A percentile compares a stretch with the other conserved stretches of the same genome.
Evolutionary conservation across 148 eudicot species (phyloP).

Genomic region (Vaccinium vitisidaea): DNA sequence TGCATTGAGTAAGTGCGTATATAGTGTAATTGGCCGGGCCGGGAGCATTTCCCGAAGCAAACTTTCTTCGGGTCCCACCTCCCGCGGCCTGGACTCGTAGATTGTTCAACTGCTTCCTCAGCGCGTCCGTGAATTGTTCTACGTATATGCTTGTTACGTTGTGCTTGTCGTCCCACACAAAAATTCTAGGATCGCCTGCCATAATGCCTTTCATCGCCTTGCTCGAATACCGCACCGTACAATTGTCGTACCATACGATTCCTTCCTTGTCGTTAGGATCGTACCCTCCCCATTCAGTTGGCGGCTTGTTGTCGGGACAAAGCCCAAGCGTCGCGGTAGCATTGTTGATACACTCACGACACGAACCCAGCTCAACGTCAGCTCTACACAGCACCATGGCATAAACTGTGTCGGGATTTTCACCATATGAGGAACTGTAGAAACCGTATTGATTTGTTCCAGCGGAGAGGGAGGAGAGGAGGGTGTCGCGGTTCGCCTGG

Average conservation of each 20-base stretch:
- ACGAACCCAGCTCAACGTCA: not conserved
- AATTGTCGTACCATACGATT: no score
- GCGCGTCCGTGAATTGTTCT: no score
- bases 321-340: slow-evolving; percentile 9
- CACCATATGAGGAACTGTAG: slow-evolving; percentile 29
- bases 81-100: no score
- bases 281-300: slow-evolving; percentile 10
- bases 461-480: slow-evolving; percentile 38
- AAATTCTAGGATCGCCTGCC: no score
- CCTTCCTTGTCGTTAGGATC: no score
- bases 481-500: slow-evolving; percentile 35
- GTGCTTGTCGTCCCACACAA: slow-evolving; percentile 2
- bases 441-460: slow-evolving; percentile 36
- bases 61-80: no score
- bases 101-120: no score
- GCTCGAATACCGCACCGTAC: no score
- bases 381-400: slow-evolving; percentile 40
- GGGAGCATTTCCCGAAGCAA: no score
- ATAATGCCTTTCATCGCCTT: no score
- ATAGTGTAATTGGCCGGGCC: not conserved
- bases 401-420: slow-evolving; percentile 28
- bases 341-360: slow-evolving; percentile 22
- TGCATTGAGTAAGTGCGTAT: slow-evolving; percentile 41
- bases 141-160: no score
- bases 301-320: slow-evolving; percentile 20